Base-by-base conservation (phyloP, 805 yeast genomes). In the Starmerella kuoi region DNA sequence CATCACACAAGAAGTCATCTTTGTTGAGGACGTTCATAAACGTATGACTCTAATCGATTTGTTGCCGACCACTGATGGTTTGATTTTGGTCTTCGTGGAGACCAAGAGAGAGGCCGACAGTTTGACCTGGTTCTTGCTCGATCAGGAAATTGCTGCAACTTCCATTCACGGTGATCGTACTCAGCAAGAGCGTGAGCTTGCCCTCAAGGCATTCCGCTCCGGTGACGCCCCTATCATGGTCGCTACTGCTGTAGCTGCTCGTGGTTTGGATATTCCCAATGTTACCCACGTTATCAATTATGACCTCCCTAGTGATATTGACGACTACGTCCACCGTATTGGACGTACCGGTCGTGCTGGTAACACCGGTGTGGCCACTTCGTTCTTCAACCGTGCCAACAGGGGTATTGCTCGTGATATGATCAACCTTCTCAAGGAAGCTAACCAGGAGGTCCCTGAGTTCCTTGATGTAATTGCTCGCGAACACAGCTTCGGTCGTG, bases 291-390 rank as follows among this genome's bases (percentile, higher is more conserved):
- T 91, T 60, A 80, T 91, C 68, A 91, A 91, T 76, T 91, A 81
- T 65, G 98, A 91, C 63, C 73, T 91, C 64, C 98, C 98, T 64
- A 71, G 80, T 61, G 97, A 91, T 65, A 82, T 91, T 59, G 98
- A 91, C 66, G 98, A 91, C 67, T 91, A 91, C 62, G 98, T 91
- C 46, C 98, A 91, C 72, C 83, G 98, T 72, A 91, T 91, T 62
- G 98, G 98, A 76, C 88, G 98, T 78, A 91, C 99, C 61, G 99
- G 98, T 69, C 91, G 99, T 78, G 99, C 99, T 59, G 98, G 98
- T 75, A 91, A 91, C 71, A 78, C 81, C 49, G 99, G 99, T 82
- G 73, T 83, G 57, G 96, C 99, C 52, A 87, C 96, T 54, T 94
- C 99, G 39, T 91, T 91, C 72, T 84, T 91, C 69, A 91, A 91